These are phyloP conservation scores for Fraxinus greggii DNA, from an alignment of 305 asterid genomes.

Conservation along the genomic window DNA sequence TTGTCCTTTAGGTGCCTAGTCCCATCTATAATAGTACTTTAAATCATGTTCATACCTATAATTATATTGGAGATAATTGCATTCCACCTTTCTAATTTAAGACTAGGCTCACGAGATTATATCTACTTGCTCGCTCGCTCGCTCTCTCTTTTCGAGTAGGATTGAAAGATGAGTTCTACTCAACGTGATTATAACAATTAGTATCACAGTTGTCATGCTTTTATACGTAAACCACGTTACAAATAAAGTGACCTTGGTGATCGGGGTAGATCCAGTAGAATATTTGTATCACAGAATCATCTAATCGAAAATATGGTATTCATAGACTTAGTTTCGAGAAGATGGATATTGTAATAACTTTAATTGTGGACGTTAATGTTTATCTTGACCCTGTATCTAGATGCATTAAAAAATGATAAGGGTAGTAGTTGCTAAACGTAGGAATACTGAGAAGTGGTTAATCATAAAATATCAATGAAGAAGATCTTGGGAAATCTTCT, in stretches of 20 bases:
- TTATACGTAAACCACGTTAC: not conserved
- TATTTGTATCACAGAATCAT: not conserved
- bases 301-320: not conserved
- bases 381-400: constrained; percentile 53
- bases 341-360: not conserved
- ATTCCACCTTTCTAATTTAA: not conserved
- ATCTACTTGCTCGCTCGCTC: not conserved
- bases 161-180: not conserved
- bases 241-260: not conserved
- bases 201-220: not conserved
- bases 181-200: not conserved
- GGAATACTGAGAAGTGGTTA: constrained; percentile 69
- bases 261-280: not conserved
- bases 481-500: constrained; percentile 81
- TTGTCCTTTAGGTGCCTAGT: constrained; percentile 49
- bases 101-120: not conserved
- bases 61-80: not conserved
- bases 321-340: not conserved
- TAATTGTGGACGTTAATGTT: constrained; percentile 10
- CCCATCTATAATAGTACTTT: constrained; percentile 55
- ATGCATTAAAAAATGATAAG: constrained; percentile 32
- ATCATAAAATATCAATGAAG: constrained; percentile 43
- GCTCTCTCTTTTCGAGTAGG: not conserved
- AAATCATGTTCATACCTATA: not conserved
- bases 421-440: constrained; percentile 48